phyloP scores from a whole-genome alignment of 2,329 filamentous ascomycete genomes.

The Penicillium sp. region DNA sequence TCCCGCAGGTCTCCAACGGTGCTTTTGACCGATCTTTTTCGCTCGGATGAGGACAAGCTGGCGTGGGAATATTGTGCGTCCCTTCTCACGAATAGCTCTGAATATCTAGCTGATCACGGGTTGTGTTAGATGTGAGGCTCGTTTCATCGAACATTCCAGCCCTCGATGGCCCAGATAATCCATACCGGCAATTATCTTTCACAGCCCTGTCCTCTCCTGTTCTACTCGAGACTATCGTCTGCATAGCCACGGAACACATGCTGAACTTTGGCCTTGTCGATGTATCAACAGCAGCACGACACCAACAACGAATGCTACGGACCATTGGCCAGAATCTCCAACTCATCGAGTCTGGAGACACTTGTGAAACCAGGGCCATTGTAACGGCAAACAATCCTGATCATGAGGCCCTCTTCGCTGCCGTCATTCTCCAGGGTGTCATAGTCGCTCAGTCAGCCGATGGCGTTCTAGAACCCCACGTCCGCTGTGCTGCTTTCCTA shows the following conservation, averaged over 20 bases:
- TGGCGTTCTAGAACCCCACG: slow-evolving; percentile 32
- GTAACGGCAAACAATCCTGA: slow-evolving; percentile 16
- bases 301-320: slow-evolving; percentile 31
- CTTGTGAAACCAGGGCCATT: slow-evolving; percentile 8
- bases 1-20: slow-evolving; percentile 13
- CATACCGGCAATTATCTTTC: slow-evolving; percentile 33
- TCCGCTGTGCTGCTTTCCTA: slow-evolving; percentile 32
- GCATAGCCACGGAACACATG: slow-evolving; percentile 36
- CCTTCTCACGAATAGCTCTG: too few species aligned
- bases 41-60: slow-evolving; percentile 25
- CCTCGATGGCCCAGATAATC: slow-evolving; percentile 32
- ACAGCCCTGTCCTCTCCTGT: slow-evolving; percentile 30
- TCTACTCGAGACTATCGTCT: slow-evolving; percentile 32
- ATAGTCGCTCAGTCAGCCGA: slow-evolving; percentile 32
- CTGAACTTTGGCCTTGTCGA: slow-evolving; percentile 32
- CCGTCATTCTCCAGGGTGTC: slow-evolving; percentile 31
- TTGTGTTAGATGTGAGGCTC: slow-evolving; percentile 29
- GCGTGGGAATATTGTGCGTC: slow-evolving; percentile 35
- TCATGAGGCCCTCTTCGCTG: slow-evolving; percentile 29
- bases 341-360: slow-evolving; percentile 12
- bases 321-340: slow-evolving; percentile 29
- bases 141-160: slow-evolving; percentile 34
- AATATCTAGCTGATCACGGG: slow-evolving; percentile 1
- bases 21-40: slow-evolving; percentile 19
- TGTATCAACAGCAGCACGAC: slow-evolving; percentile 28